Evolutionary conservation across 2,329 filamentous ascomycete genomes (phyloP).

Genomic region (Thermochaetoides dissita): DNA sequence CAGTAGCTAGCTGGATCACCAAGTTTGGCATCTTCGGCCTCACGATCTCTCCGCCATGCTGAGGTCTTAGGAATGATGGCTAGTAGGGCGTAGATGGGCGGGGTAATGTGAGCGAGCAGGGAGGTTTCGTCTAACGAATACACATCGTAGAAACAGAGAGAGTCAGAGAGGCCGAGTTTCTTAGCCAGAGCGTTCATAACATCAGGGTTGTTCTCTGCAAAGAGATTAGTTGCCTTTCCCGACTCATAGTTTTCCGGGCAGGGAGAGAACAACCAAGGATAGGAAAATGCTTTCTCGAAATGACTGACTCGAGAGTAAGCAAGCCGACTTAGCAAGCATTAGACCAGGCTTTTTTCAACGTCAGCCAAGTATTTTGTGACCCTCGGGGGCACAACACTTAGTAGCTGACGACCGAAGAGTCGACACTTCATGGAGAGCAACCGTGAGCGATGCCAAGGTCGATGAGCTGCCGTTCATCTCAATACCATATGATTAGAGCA

Average conservation of each 20-base stretch:
- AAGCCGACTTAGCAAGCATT: neutral
- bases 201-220: constrained; percentile 51
- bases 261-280: neutral
- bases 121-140: constrained; percentile 66
- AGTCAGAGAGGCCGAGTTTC: constrained; percentile 54
- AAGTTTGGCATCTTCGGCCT: constrained; percentile 41
- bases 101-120: constrained; percentile 62
- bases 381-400: neutral
- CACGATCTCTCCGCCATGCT: constrained; percentile 20
- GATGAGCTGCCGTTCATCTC: no score
- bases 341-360: no score
- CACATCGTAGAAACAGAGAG: constrained; percentile 66
- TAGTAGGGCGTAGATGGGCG: constrained; percentile 62
- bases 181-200: constrained; percentile 61
- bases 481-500: no score
- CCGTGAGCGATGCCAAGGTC: no score
- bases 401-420: no score
- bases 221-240: neutral
- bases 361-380: neutral
- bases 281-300: neutral
- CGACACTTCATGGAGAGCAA: no score
- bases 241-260: no score
- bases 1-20: constrained; percentile 8
- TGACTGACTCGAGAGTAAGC: neutral
- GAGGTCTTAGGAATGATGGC: constrained; percentile 60